Base-by-base conservation (phyloP, 257 asterid species). In the Gardenia jasminoides region DNA sequence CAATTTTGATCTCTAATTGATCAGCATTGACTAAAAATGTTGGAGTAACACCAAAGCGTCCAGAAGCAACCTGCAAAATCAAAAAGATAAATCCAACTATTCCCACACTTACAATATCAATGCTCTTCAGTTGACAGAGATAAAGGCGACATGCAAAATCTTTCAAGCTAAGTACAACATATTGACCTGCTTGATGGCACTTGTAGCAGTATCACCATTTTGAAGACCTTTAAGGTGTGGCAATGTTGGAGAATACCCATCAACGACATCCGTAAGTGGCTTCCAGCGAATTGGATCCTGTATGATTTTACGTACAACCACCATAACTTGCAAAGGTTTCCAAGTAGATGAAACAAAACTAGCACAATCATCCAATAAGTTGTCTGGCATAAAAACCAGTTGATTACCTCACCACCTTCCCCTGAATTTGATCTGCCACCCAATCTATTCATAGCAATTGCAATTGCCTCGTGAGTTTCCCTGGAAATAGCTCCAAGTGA, bases 221-320 rank as follows among this genome's bases (percentile, higher is more conserved):
- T 96, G 99, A 83, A 96, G 98, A 86, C 99, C 99, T 88, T 93
- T 96, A 74, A 96, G 97, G 85, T 96, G 99, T 28, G 99, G 99
- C 75, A 93, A 76, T 73, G 99, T 96, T 39, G 99, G 94, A 82
- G 99, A 96, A 88, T 96, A 96, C 70, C 99, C 99, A 85, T 96
- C 99, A 67, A 91, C 91, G 47, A 96, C 99, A 85, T 96, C 99
- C 13, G 94, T 86, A 77, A 96, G 98, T 77, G 99, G 99, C 50
- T 87, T 92, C 99, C 99, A 96, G 74, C 99, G 98, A 79, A 96
- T 92, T 28, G 99, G 99, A 86, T 96, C 99, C 99, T 96, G 79
- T 77, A 85, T 65, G 77, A 84, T 81, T 77, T 64, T 83, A 24
- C 78, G 12, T 19, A 77, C 70, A 76, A 75, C 62, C 44, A 82